Evolutionary conservation across 768 basidiomycete species (phyloP), one percentile per base, ranked within the genome.

Genomic region (Leccinellum luteum): DNA sequence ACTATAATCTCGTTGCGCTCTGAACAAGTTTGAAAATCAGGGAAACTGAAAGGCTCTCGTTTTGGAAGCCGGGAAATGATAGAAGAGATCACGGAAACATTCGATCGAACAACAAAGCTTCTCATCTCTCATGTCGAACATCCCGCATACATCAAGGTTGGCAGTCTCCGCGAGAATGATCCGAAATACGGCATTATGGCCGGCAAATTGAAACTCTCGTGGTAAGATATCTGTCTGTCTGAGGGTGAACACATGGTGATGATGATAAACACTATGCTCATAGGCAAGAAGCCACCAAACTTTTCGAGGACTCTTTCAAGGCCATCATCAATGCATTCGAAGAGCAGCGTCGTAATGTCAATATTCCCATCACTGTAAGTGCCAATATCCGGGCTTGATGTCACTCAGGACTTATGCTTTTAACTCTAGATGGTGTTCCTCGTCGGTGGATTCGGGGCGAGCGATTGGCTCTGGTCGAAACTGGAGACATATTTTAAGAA

Each of bases 371-470:
- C 34, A 67, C 69, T 3, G 76, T 74, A 32, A 13, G 70, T 62
- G 7, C 19, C 12, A 32, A n/a, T 45, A 13, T 34, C 43, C 4
- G 3, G 1, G 15, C 38, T 21, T 23, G n/a, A 30, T 34, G 8
- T 12, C 9, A 19, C n/a, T 4, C 6, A 14, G 12, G 10, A 2
- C 41, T 50, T 3, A 54, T 12, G 2, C 25, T 13, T 14, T 4
- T 32, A 6, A 44, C 8, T 27, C 4, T 48, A 64, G 61, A 63
- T 56, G 56, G 45, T 76, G 8, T 76, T 81, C 49, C 75, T 85
- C 6, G 76, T 82, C 2, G 81, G 82, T 19, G 81, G 79, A 0
- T 82, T 81, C 56, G 75, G 76, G n/a, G 76, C 79, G 4, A 82
- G 70, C 49, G 75, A 78, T 51, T 81, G 61, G 65, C 70, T 73